Base-by-base conservation (phyloP, 108 stramenopile species). In the Skeletonema costatum region DNA sequence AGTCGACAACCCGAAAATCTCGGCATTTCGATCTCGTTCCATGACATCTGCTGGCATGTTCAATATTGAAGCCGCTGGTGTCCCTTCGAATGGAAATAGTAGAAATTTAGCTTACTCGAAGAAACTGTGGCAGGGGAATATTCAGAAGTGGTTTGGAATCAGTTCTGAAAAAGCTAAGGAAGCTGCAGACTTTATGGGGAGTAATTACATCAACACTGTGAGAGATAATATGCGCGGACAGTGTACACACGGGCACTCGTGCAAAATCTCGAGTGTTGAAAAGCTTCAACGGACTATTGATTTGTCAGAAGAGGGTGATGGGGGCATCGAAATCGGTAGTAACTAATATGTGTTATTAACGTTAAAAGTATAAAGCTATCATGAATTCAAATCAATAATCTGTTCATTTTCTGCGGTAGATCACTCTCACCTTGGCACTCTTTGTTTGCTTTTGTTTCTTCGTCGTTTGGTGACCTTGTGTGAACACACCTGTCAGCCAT, bases 11-110 rank as follows among this genome's bases (percentile, higher is more conserved):
- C 81, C 87, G 5, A 13, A 78, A 19, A 70, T 92, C 10, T 77
- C 86, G 25, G 94, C 94, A 2, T 73, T 95, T 48, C 83, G 94
- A 78, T 88, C 92, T 12, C 77, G 94, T 17, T 89, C 92, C 7
- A 81, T 77, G 71, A 95, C 94, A 21, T 88, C 87, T 41, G 94
- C 94, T 41, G 94, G 94, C 10, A 95, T 95, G 94, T 60, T 73
- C 50, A 69, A 83, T 16, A 82, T 95, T n/a, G 72, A 62, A 39
- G 72, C 67, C 3, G 41, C 32, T 0, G 76, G 86, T 10, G 62
- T 60, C 30, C 77, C 74, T 38, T 58, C 74, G 9, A 1, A 4
- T 69, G 44, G 64, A 63, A 16, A 67, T 36, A 21, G 30, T 7
- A 19, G 64, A 60, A n/a, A 72, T 66, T 36, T 39, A 16, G 21